Base-by-base conservation (phyloP, 306 rosid genomes). In the Malus sylvestris region DNA sequence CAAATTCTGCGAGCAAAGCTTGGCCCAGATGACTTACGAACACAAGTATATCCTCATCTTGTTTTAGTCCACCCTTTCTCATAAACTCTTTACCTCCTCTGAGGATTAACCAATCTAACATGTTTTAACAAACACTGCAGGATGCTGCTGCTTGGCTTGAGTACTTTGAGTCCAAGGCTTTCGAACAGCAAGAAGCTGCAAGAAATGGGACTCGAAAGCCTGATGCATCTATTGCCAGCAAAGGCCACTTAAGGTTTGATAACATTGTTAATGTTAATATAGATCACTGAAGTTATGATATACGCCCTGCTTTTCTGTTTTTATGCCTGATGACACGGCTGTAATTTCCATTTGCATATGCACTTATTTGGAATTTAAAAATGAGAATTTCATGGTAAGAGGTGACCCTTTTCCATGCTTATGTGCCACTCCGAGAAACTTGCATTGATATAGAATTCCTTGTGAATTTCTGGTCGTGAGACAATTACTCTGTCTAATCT, bases 101-200 rank as follows among this genome's bases (percentile, higher is more conserved):
- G 3, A 73, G 51, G 67, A 33, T 44, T 61, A 46, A 40, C 70
- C 55, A 14, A 40, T 70, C 68, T 29, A 66, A 59, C 69, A 23
- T 33, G 74, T 68, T 10, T 83, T 59, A 70, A 70, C 33, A 81
- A 83, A 86, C 76, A 76, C 69, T 60, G 77, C 84, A 96, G 99
- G 99, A 96, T 67, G 98, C 99, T 82, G 99, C 99, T 19, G 99
- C 99, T 68, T 96, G 99, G 99, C 98, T 96, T 46, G 99, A 96
- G 77, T 96, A 96, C 84, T 96, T 96, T 74, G 98, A 92, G 86
- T 96, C 99, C 83, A 96, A 96, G 93, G 98, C 98, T 88, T 87
- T 92, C 80, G 99, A 96, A 81, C 99, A 96, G 83, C 99, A 96
- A 88, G 99, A 96, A 86, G 99, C 98, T 82, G 98, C 97, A 53